These are phyloP conservation scores for Leptoxyphium fumago DNA, from an alignment of 2,329 filamentous ascomycete genomes.

Conservation along the genomic window DNA sequence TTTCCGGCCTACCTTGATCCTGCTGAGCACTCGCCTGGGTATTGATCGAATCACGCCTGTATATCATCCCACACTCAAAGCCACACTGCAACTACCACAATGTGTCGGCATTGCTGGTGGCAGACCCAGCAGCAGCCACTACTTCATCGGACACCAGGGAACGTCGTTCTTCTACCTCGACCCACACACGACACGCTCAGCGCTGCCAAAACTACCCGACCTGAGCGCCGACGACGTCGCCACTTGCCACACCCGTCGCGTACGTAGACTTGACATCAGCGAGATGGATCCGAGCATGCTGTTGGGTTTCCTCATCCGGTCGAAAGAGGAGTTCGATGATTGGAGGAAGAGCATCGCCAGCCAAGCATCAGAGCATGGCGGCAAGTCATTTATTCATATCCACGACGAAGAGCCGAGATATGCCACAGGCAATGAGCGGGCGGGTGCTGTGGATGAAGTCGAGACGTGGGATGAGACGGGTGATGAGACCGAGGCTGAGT, in stretches of 20 bases:
- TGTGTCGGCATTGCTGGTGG: conserved; percentile 94
- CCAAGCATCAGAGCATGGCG: conserved; percentile 1
- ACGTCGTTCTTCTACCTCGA: conserved; percentile 87
- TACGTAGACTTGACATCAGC: conserved; percentile 67
- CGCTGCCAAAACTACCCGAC: conserved; percentile 46
- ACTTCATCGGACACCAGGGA: conserved; percentile 59
- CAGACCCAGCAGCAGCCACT: conserved; percentile 77
- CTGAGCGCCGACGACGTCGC: conserved; percentile 50
- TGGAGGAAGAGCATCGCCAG: conserved; percentile 48
- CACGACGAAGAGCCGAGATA: conserved; percentile 50
- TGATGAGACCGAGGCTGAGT: conserved; percentile 14
- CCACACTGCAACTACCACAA: conserved; percentile 71
- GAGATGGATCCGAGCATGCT: conserved; percentile 99
- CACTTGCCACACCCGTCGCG: conserved; percentile 72
- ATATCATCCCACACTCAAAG: conserved; percentile 87
- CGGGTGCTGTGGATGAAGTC: conserved; percentile 74
- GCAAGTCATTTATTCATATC: conserved; percentile 67
- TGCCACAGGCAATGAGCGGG: conserved; percentile 41
- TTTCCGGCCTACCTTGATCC: conserved; percentile 74
- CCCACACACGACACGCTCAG: conserved; percentile 70
- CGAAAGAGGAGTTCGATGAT: conserved; percentile 66
- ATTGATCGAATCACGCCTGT: conserved; percentile 90
- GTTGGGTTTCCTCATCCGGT: conserved; percentile 75
- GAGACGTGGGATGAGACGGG: conserved; percentile 65
- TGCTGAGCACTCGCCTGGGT: conserved; percentile 77